Evolutionary conservation across 257 asterid genomes (phyloP).

Genomic region (Echium plantagineum): DNA sequence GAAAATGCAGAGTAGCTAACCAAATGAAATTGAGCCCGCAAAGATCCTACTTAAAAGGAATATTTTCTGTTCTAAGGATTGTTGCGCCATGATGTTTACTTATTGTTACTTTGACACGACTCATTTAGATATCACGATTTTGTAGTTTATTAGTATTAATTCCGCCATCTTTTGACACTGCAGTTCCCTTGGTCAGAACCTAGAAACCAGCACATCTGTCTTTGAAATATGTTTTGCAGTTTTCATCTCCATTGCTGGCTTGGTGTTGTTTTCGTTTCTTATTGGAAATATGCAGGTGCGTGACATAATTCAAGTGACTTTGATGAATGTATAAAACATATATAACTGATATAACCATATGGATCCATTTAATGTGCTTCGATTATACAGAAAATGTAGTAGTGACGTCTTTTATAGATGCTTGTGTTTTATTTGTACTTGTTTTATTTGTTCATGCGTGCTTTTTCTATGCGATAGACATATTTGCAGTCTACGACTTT

Average conservation of each 20-base stretch:
- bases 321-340: constrained; percentile 1
- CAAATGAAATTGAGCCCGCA: too few species aligned
- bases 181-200: constrained; percentile 99
- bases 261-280: constrained; percentile 87
- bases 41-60: too few species aligned
- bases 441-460: neutral
- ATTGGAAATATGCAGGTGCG: constrained; percentile 98
- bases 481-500: constrained; percentile 87
- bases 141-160: neutral
- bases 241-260: constrained; percentile 77
- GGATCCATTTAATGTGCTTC: too few species aligned
- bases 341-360: neutral
- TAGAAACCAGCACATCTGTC: constrained; percentile 74
- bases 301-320: neutral
- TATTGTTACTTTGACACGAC: too few species aligned
- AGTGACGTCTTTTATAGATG: neutral
- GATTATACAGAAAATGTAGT: neutral
- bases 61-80: too few species aligned
- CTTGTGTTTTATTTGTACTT: neutral
- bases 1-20: too few species aligned
- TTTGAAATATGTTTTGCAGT: constrained; percentile 98
- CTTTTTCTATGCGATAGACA: constrained; percentile 48
- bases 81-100: too few species aligned
- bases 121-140: neutral
- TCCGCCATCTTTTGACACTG: constrained; percentile 7